Evolutionary conservation across 805 yeast genomes (phyloP).

Genomic region (Hanseniaspora meyeri): DNA sequence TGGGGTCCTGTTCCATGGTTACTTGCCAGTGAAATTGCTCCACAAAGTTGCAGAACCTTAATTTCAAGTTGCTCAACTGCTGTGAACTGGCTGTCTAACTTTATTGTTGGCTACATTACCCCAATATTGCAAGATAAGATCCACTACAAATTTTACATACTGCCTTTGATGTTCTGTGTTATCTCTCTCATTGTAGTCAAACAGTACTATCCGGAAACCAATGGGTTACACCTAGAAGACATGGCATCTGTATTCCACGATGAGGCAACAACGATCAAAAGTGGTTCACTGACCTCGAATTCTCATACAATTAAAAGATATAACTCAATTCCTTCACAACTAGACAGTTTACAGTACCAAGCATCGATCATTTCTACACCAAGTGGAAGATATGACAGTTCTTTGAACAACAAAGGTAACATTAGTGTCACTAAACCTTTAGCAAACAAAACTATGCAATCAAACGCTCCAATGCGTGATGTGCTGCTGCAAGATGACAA

Average conservation of each 20-base stretch:
- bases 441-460: not conserved
- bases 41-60: constrained; percentile 47
- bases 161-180: constrained; percentile 55
- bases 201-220: constrained; percentile 66
- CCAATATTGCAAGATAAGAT: constrained; percentile 41
- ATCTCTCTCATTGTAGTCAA: constrained; percentile 49
- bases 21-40: constrained; percentile 52
- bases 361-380: not conserved
- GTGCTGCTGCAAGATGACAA: not conserved
- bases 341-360: not conserved
- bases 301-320: constrained; percentile 3
- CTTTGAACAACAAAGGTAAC: not conserved
- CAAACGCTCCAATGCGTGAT: not conserved
- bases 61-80: constrained; percentile 54
- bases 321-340: constrained; percentile 6
- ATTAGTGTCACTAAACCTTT: not conserved
- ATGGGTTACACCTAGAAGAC: constrained; percentile 64
- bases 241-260: constrained; percentile 47
- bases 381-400: constrained; percentile 1
- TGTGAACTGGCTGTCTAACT: constrained; percentile 54
- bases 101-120: constrained; percentile 55
- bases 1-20: constrained; percentile 51
- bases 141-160: constrained; percentile 54
- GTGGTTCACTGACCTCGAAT: not conserved
- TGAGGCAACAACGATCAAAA: constrained; percentile 37